Conservation (phyloP, 148 eudicot species). For the Bassia scoparia region DNA sequence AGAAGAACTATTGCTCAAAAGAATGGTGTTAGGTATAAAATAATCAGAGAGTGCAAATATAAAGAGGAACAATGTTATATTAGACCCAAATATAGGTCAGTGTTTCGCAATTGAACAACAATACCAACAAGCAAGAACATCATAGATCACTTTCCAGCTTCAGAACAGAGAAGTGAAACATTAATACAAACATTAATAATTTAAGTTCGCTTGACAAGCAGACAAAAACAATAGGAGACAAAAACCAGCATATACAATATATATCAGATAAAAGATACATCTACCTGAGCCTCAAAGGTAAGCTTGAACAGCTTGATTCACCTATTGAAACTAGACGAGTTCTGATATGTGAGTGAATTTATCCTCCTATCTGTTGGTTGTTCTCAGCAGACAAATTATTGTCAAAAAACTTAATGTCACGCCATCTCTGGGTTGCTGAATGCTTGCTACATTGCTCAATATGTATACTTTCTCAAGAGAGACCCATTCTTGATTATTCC, state of each 20-base stretch:
- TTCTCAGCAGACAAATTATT: constrained; percentile 34
- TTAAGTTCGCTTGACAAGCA: neutral
- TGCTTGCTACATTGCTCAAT: constrained; percentile 84
- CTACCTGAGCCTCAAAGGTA: constrained; percentile 95
- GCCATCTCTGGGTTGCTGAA: constrained; percentile 68
- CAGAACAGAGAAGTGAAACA: neutral
- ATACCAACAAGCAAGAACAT: neutral
- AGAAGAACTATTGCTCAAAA: too few species aligned
- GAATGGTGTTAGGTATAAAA: too few species aligned
- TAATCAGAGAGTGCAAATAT: too few species aligned
- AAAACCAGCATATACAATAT: neutral
- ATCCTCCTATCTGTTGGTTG: constrained; percentile 32
- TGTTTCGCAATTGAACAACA: neutral
- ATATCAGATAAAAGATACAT: neutral
- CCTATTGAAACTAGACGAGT: constrained; percentile 34
- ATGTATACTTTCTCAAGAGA: constrained; percentile 72
- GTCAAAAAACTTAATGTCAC: constrained; percentile 60
- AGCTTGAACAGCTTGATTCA: constrained; percentile 54
- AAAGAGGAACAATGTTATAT: too few species aligned
- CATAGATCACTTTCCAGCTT: neutral
- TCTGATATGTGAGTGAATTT: constrained; percentile 32
- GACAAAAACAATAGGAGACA: neutral
- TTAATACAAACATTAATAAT: neutral
- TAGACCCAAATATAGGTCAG: too few species aligned
- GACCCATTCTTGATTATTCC: constrained; percentile 70